Conservation (phyloP, 2,329 filamentous ascomycete species). For the Fusarium nurragi region DNA sequence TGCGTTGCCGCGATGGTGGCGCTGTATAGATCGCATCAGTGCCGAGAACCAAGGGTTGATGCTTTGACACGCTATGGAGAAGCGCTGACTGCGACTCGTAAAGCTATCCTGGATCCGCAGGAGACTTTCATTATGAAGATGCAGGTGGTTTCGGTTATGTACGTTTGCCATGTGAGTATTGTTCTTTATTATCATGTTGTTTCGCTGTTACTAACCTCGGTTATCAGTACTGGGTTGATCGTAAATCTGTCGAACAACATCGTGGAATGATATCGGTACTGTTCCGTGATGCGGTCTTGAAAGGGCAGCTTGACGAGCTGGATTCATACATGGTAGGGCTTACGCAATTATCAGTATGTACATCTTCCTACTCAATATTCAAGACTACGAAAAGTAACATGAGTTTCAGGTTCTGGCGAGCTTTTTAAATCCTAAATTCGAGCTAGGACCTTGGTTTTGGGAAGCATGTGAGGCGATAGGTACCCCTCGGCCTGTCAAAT, state of each 20-base stretch:
- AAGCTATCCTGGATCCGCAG: not conserved
- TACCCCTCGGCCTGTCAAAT: constrained; percentile 21
- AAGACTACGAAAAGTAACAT: not conserved
- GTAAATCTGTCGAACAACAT: constrained; percentile 16
- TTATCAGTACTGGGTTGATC: constrained; percentile 30
- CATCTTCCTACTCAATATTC: fast-evolving
- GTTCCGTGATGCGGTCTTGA: constrained; percentile 26
- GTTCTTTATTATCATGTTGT: fast-evolving
- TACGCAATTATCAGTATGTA: constrained; percentile 28
- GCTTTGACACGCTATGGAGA: constrained; percentile 28
- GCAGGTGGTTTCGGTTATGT: constrained; percentile 27
- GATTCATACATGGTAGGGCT: constrained; percentile 31
- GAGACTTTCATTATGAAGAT: constrained; percentile 27
- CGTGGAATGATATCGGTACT: constrained; percentile 26
- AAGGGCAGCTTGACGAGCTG: constrained; percentile 14
- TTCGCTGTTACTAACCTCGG: not conserved
- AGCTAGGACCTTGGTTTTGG: constrained; percentile 39
- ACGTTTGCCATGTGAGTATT: constrained; percentile 31
- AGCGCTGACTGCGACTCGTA: constrained; percentile 21
- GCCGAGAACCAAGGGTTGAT: constrained; percentile 6
- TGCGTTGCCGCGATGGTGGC: constrained; percentile 33
- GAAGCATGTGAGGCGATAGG: constrained; percentile 19
- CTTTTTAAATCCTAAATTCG: constrained; percentile 30
- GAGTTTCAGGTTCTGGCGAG: constrained; percentile 16
- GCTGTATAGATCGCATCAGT: constrained; percentile 19